Conservation (phyloP, 2,329 filamentous ascomycete species). For the Aspergillus sp. region DNA sequence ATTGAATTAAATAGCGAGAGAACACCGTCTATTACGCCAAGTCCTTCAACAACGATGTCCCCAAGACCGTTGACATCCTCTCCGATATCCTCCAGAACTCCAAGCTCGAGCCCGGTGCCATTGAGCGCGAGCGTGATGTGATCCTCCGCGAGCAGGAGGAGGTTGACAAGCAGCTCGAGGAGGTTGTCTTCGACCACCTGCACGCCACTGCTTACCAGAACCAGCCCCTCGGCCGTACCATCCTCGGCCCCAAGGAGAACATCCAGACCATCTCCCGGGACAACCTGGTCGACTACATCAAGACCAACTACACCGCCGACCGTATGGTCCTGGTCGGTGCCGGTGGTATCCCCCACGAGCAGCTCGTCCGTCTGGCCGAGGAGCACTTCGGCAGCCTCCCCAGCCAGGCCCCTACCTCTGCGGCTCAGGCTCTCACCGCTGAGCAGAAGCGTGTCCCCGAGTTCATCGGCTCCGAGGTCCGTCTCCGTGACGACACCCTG, state of each 20-base stretch:
- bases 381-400: slow-evolving; percentile 87
- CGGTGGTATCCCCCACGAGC: slow-evolving; percentile 87
- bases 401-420: slow-evolving; percentile 69
- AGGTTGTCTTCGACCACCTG: slow-evolving; percentile 98
- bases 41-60: slow-evolving; percentile 96
- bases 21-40: slow-evolving; percentile 99
- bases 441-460: slow-evolving; percentile 83
- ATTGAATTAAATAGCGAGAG: slow-evolving; percentile 67
- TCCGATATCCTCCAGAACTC: slow-evolving; percentile 99
- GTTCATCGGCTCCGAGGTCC: slow-evolving; percentile 94
- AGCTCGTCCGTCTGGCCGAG: slow-evolving; percentile 94
- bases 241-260: slow-evolving; percentile 96
- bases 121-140: slow-evolving; percentile 97
- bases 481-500: slow-evolving; percentile 94
- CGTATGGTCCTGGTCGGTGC: slow-evolving; percentile 98
- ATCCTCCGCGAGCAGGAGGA: slow-evolving; percentile 98
- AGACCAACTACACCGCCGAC: slow-evolving; percentile 99
- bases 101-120: slow-evolving; percentile 88
- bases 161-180: slow-evolving; percentile 99
- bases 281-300: slow-evolving; percentile 94
- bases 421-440: slow-evolving; percentile 69
- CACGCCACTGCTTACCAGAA: slow-evolving; percentile 97
- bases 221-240: slow-evolving; percentile 95
- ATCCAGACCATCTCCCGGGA: slow-evolving; percentile 92
- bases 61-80: slow-evolving; percentile 94